Evolutionary conservation across 352 stramenopile species (phyloP).

Genomic region (Phytophthora boehmeriae): DNA sequence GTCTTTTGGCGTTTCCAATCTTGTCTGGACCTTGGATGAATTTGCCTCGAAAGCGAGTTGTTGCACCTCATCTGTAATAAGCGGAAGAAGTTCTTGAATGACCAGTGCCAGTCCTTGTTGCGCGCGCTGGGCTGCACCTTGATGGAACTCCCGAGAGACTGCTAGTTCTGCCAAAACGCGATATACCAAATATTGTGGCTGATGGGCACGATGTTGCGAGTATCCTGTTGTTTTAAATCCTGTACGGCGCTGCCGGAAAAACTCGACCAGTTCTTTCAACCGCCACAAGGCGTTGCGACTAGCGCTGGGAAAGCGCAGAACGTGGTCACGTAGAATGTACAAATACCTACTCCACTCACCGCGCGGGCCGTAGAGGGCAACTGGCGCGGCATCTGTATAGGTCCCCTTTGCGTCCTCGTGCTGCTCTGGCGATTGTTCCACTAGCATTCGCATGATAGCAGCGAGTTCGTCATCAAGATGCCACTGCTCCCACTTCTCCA

Average conservation of each 20-base stretch:
- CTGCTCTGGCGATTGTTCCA: constrained; percentile 10
- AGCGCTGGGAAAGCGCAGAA: constrained; percentile 42
- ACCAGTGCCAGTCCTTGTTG: constrained; percentile 41
- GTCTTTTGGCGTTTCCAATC: not conserved
- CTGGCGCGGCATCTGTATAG: not conserved
- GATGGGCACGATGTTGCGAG: constrained; percentile 2
- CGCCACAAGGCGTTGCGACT: constrained; percentile 37
- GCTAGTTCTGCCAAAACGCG: constrained; percentile 57
- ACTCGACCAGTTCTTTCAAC: constrained; percentile 43
- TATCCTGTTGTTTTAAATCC: not conserved
- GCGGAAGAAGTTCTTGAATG: constrained; percentile 46
- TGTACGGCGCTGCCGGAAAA: constrained; percentile 20
- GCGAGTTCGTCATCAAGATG: constrained; percentile 42
- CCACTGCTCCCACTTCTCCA: constrained; percentile 59
- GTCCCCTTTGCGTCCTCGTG: not conserved
- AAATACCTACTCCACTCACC: constrained; percentile 67
- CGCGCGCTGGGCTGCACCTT: constrained; percentile 26
- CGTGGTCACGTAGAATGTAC: constrained; percentile 57
- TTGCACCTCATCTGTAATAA: constrained; percentile 47
- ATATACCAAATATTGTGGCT: constrained; percentile 50
- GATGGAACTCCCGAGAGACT: constrained; percentile 59
- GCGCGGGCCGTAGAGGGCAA: constrained; percentile 32
- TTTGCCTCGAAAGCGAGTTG: constrained; percentile 14
- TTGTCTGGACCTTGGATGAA: constrained; percentile 1
- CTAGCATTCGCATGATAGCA: constrained; percentile 35